Base-by-base conservation (phyloP, 345 rosid genomes). In the Pistacia atlantica region DNA sequence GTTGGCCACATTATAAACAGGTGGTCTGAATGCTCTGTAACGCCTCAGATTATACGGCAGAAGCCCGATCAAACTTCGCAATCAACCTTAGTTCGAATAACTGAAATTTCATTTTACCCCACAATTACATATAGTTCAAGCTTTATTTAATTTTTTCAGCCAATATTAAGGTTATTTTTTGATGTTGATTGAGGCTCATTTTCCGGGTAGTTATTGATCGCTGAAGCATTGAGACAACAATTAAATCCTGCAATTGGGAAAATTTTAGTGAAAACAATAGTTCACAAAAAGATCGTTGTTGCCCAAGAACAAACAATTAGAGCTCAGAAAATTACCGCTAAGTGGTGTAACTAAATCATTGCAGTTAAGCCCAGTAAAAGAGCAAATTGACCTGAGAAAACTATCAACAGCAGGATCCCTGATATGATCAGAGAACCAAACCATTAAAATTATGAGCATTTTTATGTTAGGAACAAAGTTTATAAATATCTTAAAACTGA, bases 121-220 rank as follows among this genome's bases (percentile, higher is more conserved):
- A 38, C 42, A 38, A 38, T 38, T 38, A 38, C 2, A 38, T 38
- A 38, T 38, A 38, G 42, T 38, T 38, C 4, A 5, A 38, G 42
- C 42, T 38, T 38, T 38, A 22, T 22, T 22, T 22, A 22, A 38
- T 38, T 38, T 38, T 38, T 5, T 38, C 4, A 38, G 42, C 42
- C 42, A 38, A 38, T 5, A 4, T 38, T 38, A 3, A 38, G 42
- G 42, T 38, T 38, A 38, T 90, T 95, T 58, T 91, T 85, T 60
- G 98, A 71, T 57, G 25, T 95, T 11, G 98, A 77, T 52, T 95
- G 98, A 61, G 98, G 98, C 79, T 90, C 91, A 49, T 84, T 90
- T 60, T 79, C 25, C 28, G 88, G n/a, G 74, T 90, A 88, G 4
- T 84, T 75, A 22, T 22, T 84, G 38, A 86, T 83, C 0, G 95